phyloP scores from a whole-genome alignment of 1,284 basidiomycete species.

The Inonotus obliquus region DNA sequence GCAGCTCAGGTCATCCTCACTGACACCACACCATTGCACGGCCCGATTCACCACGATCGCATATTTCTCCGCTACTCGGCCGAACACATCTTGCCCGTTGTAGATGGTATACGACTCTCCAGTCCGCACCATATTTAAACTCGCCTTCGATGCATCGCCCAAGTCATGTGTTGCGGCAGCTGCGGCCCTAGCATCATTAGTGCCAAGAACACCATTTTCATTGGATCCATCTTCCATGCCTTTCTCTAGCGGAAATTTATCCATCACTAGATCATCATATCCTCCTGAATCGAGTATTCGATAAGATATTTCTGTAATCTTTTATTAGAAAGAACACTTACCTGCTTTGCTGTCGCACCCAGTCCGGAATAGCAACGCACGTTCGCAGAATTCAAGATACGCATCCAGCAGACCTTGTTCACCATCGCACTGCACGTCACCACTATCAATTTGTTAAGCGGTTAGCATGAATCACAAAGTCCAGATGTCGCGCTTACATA shows the following conservation, averaged over 20 bases:
- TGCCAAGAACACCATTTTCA: not conserved
- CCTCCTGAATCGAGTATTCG: not conserved
- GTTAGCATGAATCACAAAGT: not conserved
- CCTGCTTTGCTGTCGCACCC: conserved; percentile 4
- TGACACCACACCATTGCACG: conserved; percentile 48
- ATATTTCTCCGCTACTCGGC: conserved; percentile 47
- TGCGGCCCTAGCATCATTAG: not conserved
- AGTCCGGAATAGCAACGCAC: conserved; percentile 23
- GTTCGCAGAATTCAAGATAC: conserved; percentile 30
- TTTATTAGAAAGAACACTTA: not conserved
- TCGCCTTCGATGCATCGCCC: conserved; percentile 11
- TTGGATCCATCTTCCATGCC: not conserved
- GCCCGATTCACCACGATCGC: conserved; percentile 43
- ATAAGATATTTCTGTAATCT: not conserved
- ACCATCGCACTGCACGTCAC: conserved; percentile 5
- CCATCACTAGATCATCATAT: conserved; percentile 9
- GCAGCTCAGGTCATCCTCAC: conserved; percentile 40
- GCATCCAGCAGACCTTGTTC: conserved; percentile 27
- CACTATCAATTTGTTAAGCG: conserved; percentile 7
- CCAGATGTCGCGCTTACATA: not conserved
- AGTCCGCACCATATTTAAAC: conserved; percentile 32
- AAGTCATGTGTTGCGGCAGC: conserved; percentile 19
- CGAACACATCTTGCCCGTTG: conserved; percentile 52
- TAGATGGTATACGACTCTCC: conserved; percentile 58
- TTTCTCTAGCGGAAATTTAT: conserved; percentile 21